These are phyloP conservation scores for Madurella fahalii DNA, from an alignment of 2,329 filamentous ascomycete species.

Conservation along the genomic window DNA sequence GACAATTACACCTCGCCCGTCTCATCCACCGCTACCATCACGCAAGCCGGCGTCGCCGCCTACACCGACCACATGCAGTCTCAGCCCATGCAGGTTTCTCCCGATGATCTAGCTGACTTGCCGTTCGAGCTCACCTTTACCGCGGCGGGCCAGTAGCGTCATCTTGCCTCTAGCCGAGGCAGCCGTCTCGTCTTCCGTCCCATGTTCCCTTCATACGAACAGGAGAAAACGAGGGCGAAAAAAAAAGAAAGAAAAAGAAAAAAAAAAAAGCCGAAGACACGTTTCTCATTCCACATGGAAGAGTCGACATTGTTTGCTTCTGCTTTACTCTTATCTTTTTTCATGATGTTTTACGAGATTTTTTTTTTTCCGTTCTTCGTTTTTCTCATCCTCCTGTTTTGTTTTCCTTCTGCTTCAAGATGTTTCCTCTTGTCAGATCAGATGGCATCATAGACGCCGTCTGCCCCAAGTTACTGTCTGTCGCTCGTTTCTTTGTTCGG, in stretches of 20 bases:
- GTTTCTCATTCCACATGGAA: not conserved
- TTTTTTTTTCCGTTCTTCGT: not conserved
- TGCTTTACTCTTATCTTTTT: not conserved
- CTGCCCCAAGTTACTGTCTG: not conserved
- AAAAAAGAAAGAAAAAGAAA: not conserved
- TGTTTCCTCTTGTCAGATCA: too few relatives aligned
- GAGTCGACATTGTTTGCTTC: not conserved
- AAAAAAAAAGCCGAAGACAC: not conserved
- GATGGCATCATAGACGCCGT: not conserved
- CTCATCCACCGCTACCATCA: constrained; percentile 27
- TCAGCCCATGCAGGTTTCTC: not conserved
- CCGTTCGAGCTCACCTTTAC: constrained; percentile 10
- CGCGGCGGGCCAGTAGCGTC: not conserved
- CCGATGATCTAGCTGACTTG: constrained; percentile 22
- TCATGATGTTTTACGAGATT: not conserved
- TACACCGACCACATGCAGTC: constrained; percentile 18
- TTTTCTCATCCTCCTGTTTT: not conserved
- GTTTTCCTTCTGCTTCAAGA: not conserved
- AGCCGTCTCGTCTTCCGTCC: not conserved
- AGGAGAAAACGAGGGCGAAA: not conserved
- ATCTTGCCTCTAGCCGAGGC: not conserved
- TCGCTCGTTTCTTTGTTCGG: not conserved
- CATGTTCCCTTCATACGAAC: not conserved
- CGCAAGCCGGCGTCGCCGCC: constrained; percentile 14
- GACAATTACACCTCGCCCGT: constrained; percentile 26